phyloP scores from a whole-genome alignment of 352 stramenopile genomes.

The Peronospora belbahrii region DNA sequence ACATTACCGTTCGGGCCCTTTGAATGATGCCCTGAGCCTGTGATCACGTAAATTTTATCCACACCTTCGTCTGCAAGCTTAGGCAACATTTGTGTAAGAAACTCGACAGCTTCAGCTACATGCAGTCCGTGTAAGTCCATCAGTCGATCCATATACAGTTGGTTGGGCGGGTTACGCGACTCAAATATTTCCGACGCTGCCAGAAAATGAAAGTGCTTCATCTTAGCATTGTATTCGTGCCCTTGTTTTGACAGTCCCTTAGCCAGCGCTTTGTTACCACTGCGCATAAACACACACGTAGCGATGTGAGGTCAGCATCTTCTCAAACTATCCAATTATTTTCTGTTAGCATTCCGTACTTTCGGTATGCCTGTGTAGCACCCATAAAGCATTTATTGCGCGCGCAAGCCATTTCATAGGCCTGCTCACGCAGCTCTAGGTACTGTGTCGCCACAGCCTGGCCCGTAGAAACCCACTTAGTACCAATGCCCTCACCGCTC shows the following conservation, averaged over 20 bases:
- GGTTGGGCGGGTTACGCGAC: conserved; percentile 59
- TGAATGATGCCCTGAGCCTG: conserved; percentile 77
- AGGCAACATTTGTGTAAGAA: conserved; percentile 66
- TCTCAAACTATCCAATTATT: too few relatives aligned
- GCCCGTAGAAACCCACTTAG: conserved; percentile 62
- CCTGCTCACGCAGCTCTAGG: conserved; percentile 61
- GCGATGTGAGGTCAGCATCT: conserved; percentile 6
- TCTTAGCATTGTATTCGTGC: conserved; percentile 76
- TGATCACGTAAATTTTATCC: conserved; percentile 73
- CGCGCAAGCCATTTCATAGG: conserved; percentile 71
- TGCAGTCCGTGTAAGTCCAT: conserved; percentile 83
- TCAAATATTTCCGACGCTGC: conserved; percentile 76
- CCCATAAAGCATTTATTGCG: conserved; percentile 86
- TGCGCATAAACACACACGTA: conserved; percentile 22
- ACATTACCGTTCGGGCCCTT: conserved; percentile 57
- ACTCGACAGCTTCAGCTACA: conserved; percentile 71
- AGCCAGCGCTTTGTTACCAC: conserved; percentile 66
- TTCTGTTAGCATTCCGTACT: conserved; percentile 27
- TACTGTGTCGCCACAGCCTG: conserved; percentile 58
- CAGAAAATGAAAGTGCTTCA: conserved; percentile 77
- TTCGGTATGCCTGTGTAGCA: conserved; percentile 74
- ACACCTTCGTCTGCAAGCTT: conserved; percentile 62
- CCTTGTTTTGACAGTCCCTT: conserved; percentile 68
- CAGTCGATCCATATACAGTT: conserved; percentile 68
- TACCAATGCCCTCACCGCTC: conserved; percentile 26